Evolutionary conservation across 768 basidiomycete genomes (phyloP).

Genomic region (Sutorius australiensis): DNA sequence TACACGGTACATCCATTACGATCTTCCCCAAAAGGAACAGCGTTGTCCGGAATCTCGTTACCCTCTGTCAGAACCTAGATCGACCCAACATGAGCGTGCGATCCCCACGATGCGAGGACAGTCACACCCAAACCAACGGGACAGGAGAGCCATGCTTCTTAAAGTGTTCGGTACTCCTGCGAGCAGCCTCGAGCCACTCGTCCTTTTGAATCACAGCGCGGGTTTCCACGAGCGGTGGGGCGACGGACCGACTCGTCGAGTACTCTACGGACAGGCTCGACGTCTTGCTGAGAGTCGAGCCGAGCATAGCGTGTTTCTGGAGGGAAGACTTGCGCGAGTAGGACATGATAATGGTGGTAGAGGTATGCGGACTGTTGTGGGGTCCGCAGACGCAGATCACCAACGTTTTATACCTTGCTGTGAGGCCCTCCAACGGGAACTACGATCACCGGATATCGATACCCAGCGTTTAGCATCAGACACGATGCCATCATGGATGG

Average conservation of each 20-base stretch:
- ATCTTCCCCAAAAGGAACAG: conserved; percentile 33
- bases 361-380: neutral
- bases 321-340: conserved; percentile 9
- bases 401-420: conserved; percentile 13
- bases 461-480: neutral
- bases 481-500: conserved; percentile 17
- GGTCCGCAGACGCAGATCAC: neutral
- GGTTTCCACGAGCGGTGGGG: conserved; percentile 9
- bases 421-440: neutral
- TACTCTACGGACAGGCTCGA: conserved; percentile 17
- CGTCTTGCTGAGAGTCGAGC: neutral
- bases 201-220: conserved; percentile 22
- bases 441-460: conserved; percentile 2
- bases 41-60: conserved; percentile 30
- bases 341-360: conserved; percentile 14
- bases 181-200: conserved; percentile 29
- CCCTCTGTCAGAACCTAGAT: conserved; percentile 29
- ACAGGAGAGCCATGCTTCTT: conserved; percentile 27
- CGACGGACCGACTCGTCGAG: conserved; percentile 5
- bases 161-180: conserved; percentile 29
- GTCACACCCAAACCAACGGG: conserved; percentile 32
- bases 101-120: neutral
- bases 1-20: conserved; percentile 26
- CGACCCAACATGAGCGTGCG: neutral
- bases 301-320: conserved; percentile 7